Percentiles rank a stretch among this genome's conserved stretches.
phyloP scores from a whole-genome alignment of 2,329 filamentous ascomycete species.

The Mycosphaerella arachidis region DNA sequence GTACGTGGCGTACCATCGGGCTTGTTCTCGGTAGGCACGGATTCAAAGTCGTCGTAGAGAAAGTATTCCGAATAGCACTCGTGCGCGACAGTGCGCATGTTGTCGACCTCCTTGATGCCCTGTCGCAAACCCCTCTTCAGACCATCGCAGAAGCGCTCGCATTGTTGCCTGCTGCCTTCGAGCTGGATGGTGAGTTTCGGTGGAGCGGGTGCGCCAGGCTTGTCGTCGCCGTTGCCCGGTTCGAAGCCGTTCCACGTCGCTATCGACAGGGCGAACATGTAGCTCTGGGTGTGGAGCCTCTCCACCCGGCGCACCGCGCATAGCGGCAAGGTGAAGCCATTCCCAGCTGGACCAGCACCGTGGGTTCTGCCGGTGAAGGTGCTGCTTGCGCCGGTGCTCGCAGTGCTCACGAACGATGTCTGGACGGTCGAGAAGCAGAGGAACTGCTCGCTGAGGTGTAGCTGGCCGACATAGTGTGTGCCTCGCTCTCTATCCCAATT shows the following conservation, averaged over 20 bases:
- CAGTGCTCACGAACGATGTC: conserved; percentile 76
- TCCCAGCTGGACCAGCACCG: conserved; percentile 85
- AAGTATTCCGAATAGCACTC: conserved; percentile 90
- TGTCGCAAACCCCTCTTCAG: conserved; percentile 85
- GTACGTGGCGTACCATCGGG: conserved; percentile 30
- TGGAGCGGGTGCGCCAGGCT: conserved; percentile 53
- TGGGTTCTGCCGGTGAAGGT: conserved; percentile 90
- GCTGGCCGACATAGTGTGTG: conserved; percentile 76
- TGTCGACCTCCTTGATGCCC: conserved; percentile 81
- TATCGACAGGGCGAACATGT: conserved; percentile 86
- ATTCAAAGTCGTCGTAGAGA: conserved; percentile 33
- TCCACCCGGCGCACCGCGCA: conserved; percentile 90
- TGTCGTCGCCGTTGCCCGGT: conserved; percentile 49
- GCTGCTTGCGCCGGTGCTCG: conserved; percentile 73
- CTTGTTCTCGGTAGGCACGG: conserved; percentile 48
- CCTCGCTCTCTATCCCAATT: conserved; percentile 55
- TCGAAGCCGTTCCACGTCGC: conserved; percentile 81
- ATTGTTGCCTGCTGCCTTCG: conserved; percentile 79
- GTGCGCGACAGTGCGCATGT: conserved; percentile 70
- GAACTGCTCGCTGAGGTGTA: conserved; percentile 90
- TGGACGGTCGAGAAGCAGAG: conserved; percentile 95
- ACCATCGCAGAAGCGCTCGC: conserved; percentile 93
- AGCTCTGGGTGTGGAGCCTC: conserved; percentile 84
- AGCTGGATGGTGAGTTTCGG: conserved; percentile 91
- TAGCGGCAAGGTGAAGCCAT: conserved; percentile 91